These are phyloP conservation scores for Xylariaceae sp. DNA, from an alignment of 2,329 filamentous ascomycete species.

Conservation along the genomic window DNA sequence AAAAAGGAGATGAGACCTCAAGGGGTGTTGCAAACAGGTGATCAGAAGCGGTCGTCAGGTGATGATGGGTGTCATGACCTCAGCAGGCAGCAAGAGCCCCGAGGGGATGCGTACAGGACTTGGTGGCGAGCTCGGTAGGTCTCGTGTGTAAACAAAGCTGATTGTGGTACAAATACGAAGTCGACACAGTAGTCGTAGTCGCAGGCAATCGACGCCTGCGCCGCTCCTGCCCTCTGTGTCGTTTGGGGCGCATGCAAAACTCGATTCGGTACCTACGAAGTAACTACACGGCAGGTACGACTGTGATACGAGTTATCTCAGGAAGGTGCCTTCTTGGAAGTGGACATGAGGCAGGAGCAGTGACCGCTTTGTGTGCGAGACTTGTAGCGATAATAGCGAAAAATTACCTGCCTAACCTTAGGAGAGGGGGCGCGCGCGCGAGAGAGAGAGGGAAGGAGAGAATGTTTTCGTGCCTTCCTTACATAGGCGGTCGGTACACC, in stretches of 20 bases:
- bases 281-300: no score
- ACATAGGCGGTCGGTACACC: not conserved
- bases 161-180: not conserved
- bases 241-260: not conserved
- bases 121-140: not conserved
- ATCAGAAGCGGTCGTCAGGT: conserved; percentile 10
- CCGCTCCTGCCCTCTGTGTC: not conserved
- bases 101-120: not conserved
- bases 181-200: no score
- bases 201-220: no score
- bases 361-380: not conserved
- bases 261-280: not conserved
- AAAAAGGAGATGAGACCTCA: conserved; percentile 7
- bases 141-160: not conserved
- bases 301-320: no score
- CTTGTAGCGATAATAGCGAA: not conserved
- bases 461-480: not conserved
- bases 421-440: not conserved
- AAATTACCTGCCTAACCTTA: not conserved
- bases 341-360: not conserved
- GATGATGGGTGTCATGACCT: conserved; percentile 3
- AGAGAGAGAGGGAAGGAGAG: not conserved
- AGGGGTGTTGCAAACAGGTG: conserved; percentile 12
- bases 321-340: no score
- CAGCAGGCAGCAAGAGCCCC: not conserved